Percentiles rank a stretch among this genome's conserved stretches.
Conservation (phyloP, 140 eudicot genomes). For the Stevia rebaudiana region DNA sequence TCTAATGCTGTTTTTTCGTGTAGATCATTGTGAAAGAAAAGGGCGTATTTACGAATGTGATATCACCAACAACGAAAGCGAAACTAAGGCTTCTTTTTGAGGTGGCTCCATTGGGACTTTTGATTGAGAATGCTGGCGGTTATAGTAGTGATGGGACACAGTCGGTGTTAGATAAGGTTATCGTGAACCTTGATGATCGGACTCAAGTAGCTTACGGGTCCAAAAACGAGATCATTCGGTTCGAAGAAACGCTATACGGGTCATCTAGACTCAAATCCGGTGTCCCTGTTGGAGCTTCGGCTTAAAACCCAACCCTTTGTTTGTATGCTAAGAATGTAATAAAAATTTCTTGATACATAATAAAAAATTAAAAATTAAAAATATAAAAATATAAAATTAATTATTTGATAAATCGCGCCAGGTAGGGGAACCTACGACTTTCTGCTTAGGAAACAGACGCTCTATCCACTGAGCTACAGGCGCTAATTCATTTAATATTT, state of each 20-base stretch:
- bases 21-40: conserved; percentile 98
- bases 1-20: conserved; percentile 5
- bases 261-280: conserved; percentile 82
- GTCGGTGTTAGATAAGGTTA: conserved; percentile 84
- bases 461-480: conserved; percentile 99
- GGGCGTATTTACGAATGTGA: conserved; percentile 89
- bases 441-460: conserved; percentile 99
- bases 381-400: neutral
- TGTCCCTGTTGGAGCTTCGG: conserved; percentile 88
- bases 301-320: conserved; percentile 28
- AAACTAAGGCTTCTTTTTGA: conserved; percentile 90
- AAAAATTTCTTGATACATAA: conserved; percentile 6
- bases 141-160: conserved; percentile 83
- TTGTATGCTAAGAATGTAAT: conserved; percentile 21
- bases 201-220: conserved; percentile 98
- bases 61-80: conserved; percentile 84
- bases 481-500: conserved; percentile 24
- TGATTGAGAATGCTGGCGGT: conserved; percentile 96
- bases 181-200: conserved; percentile 70
- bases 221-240: conserved; percentile 85
- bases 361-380: too few species aligned
- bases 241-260: conserved; percentile 88
- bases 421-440: conserved; percentile 99
- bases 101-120: conserved; percentile 91
- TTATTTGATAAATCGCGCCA: conserved; percentile 73